Evolutionary conservation across 2,329 filamentous ascomycete species (phyloP), one percentile per base, ranked within the genome.

Genomic region (Fusarium globosum): DNA sequence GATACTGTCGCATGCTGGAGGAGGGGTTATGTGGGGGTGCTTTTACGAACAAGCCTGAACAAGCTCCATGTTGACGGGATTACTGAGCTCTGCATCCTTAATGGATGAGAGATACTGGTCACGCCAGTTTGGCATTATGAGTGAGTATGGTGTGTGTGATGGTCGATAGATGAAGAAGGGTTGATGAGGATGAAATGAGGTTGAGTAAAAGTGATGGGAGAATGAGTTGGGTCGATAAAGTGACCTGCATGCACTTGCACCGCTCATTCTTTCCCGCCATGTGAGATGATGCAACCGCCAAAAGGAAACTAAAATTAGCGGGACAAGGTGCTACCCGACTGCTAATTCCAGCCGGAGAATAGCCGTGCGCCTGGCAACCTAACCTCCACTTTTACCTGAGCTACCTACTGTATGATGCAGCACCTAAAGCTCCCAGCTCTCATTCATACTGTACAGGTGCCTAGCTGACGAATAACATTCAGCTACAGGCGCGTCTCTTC

Each of bases 31-130:
- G 68, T 71, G 61, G 71, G 70, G 63, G 33, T 61, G 33, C 36
- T 57, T 65, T 42, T 45, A 81, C 89, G 75, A 81, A 97, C 95
- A 97, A 70, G 93, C 92, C 80, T 94, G 88, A 78, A 97, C 93
- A 69, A 97, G 88, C 59, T 91, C 88, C 78, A 85, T 85, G 74
- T 90, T 89, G 68, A 90, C 85, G 10, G 87, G 86, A 74, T 85
- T 87, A 66, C 94, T 92, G 71, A 90, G 88, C 78, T 90, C 88
- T 77, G 94, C 93, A 77, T 92, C 91, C 76, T 90, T 88, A 74
- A 98, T 87, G 73, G 92, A 92, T 70, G 89, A 86, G 71, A 94
- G 86, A 82, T 97, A 98, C 78, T 97, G 93, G 75, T 93, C 91
- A 79, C 92, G 89, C 93, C 95, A 97, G 85, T 89, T 89, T 72